Evolutionary conservation across 306 rosid species (phyloP).

Genomic region (Lathyrus sativus): DNA sequence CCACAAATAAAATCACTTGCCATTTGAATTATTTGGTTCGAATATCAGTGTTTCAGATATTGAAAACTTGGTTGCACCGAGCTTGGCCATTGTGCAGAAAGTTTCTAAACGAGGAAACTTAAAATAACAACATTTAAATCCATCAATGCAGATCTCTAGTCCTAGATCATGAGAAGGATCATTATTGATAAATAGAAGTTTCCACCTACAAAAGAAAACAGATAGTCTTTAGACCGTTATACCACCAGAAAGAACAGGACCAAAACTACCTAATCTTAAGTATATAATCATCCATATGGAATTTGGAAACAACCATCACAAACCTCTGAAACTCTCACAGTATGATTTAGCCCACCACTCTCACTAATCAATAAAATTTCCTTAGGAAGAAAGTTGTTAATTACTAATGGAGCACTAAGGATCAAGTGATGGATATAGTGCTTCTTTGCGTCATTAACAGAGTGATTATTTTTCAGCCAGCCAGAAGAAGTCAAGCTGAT

Average conservation of each 20-base stretch:
- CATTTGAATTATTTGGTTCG: conserved; percentile 52
- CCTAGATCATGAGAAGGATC: conserved; percentile 92
- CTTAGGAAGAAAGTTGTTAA: conserved; percentile 79
- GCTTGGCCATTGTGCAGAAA: conserved; percentile 73
- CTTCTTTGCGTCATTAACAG: conserved; percentile 53
- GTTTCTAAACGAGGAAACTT: conserved; percentile 81
- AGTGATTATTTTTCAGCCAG: conserved; percentile 46
- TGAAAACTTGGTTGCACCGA: conserved; percentile 70
- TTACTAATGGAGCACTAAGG: conserved; percentile 72
- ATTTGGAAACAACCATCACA: conserved; percentile 39
- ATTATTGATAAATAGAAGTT: conserved; percentile 73
- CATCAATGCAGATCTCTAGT: conserved; percentile 67
- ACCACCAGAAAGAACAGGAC: conserved; percentile 15
- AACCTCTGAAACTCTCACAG: conserved; percentile 75
- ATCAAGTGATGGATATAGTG: conserved; percentile 68
- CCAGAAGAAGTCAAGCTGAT: conserved; percentile 61
- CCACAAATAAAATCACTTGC: conserved; percentile 43
- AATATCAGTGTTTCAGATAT: conserved; percentile 66
- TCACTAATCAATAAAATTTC: conserved; percentile 65
- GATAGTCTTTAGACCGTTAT: conserved; percentile 13
- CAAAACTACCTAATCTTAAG: conserved; percentile 3
- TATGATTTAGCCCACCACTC: conserved; percentile 72
- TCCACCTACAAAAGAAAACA: conserved; percentile 57
- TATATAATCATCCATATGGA: neutral
- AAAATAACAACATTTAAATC: conserved; percentile 61